Evolutionary conservation across 768 basidiomycete species (phyloP), one percentile per base, ranked within the genome.

Genomic region (Collybiopsis luxurians): DNA sequence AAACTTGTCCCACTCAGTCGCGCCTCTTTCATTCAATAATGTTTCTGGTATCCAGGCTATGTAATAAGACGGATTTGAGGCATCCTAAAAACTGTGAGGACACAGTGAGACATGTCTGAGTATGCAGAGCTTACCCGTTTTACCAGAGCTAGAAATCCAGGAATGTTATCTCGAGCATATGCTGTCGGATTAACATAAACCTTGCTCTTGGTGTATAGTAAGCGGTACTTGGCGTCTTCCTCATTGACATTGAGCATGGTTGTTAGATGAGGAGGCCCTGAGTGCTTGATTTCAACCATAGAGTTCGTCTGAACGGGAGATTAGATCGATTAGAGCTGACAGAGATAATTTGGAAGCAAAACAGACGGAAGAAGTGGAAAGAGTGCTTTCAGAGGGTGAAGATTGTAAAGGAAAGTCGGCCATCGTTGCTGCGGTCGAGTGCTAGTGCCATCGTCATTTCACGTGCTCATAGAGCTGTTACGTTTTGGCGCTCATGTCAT

Each of bases 161-260:
- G 85, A 34, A 98, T 91, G 70, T 98, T 96, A 71, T 98, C 97
- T 65, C 89, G 81, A 2, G 89, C 79, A 69, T 94, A 95, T 2
- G 89, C 85, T 2, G 95, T 96, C 0, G 97, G 97, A 63, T 98
- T 92, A 43, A 99, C 86, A 67, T 96, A 95, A 44, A 98, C 96
- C 69, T 95, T 95, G 40, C 89, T 92, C 69, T 96, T 97, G 70
- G 86, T 89, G 64, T 93, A 97, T 13, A 98, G 69, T 47, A 98
- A 77, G 44, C 90, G 79, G 67, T 84, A 83, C 69, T 82, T 85
- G 63, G 85, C 85, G 62, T 87, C 85, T 55, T 81, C 78, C 0
- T 55, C 46, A 24, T 30, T 15, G 62, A 54, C 58, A 47, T 36
- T 45, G 7, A 12, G 39, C 39, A 45, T 55, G 44, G 50, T 54